phyloP scores from a whole-genome alignment of 805 yeast genomes.

The Ogataea ramenticola region DNA sequence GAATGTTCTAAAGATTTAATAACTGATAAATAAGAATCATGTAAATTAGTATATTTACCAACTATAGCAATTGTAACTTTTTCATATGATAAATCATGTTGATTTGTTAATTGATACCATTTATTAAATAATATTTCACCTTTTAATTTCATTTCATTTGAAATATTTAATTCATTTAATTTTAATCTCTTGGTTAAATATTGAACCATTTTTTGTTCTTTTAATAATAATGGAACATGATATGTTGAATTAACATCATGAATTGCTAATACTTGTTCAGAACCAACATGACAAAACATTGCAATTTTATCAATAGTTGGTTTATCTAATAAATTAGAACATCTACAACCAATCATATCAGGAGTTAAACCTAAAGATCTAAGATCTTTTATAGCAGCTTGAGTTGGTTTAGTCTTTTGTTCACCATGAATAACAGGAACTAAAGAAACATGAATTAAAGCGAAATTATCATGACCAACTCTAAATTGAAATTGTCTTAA shows the following conservation, averaged over 20 bases:
- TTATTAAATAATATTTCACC: constrained; percentile 66
- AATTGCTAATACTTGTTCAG: constrained; percentile 95
- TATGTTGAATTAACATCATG: constrained; percentile 96
- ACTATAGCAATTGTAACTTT: constrained; percentile 92
- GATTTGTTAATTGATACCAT: constrained; percentile 76
- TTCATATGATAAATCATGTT: constrained; percentile 77
- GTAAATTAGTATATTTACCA: constrained; percentile 93
- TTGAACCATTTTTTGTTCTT: constrained; percentile 77
- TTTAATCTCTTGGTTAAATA: constrained; percentile 64
- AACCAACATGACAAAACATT: constrained; percentile 98
- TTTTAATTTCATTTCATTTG: constrained; percentile 43
- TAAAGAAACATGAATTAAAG: constrained; percentile 91
- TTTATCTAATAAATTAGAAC: constrained; percentile 71
- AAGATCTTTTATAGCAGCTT: constrained; percentile 96
- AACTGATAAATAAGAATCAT: constrained; percentile 92
- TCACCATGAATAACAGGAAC: constrained; percentile 98
- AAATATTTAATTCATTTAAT: constrained; percentile 40
- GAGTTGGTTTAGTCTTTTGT: constrained; percentile 98
- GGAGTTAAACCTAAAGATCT: constrained; percentile 93
- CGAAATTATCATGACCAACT: constrained; percentile 90
- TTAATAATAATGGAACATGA: constrained; percentile 89
- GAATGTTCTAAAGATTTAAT: constrained; percentile 94
- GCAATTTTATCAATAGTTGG: constrained; percentile 94
- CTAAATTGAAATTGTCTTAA: constrained; percentile 97
- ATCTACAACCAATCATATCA: constrained; percentile 97